Base-by-base conservation (phyloP, 2,329 filamentous ascomycete species). In the Neofusicoccum cordaticola region DNA sequence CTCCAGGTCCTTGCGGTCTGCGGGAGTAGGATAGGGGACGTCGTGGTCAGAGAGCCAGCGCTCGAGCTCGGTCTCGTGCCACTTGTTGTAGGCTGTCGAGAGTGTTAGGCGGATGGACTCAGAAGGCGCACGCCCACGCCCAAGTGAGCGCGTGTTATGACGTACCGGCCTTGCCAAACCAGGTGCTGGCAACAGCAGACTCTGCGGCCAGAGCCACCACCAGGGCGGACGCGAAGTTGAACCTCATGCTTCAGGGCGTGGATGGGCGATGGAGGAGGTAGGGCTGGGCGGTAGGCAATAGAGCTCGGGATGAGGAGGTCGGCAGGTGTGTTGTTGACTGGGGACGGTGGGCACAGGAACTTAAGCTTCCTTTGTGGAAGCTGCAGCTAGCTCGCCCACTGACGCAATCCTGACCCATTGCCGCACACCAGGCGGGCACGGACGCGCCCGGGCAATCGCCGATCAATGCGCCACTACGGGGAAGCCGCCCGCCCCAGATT, bases 21-120 rank as follows among this genome's bases (percentile, higher is more conserved):
- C 88, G 11, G 93, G 88, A 11, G 87, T 89, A n/a, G 95, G 93
- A 77, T 97, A 93, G 9, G 94, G 92, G 65, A 99, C 84, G 76
- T 93, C 87, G 80, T 98, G 86, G 76, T 99, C 95, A 35, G 91
- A 91, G 57, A 99, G 88, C 95, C 95, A 99, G 73, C 93, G 88
- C 82, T 99, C 94, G 35, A 99, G 87, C 84, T 99, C 95, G 22
- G 92, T 96, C 83, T 98, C 90, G 73, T 98, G 94, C 95, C 95
- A 99, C 78, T 95, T 97, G 82, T 98, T 97, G 84, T 98, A 98
- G 15, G 90, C 94, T 97, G 74, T 56, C 7, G 41, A 41, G 13
- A 44, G 15, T 19, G 34, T 9, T 31, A 53, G 27, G 51, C 65
- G 42, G 44, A 39, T 66, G 65, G 58, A 52, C 35, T 65, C 64